phyloP scores from a whole-genome alignment of 306 rosid species.

The Malus orientalis region DNA sequence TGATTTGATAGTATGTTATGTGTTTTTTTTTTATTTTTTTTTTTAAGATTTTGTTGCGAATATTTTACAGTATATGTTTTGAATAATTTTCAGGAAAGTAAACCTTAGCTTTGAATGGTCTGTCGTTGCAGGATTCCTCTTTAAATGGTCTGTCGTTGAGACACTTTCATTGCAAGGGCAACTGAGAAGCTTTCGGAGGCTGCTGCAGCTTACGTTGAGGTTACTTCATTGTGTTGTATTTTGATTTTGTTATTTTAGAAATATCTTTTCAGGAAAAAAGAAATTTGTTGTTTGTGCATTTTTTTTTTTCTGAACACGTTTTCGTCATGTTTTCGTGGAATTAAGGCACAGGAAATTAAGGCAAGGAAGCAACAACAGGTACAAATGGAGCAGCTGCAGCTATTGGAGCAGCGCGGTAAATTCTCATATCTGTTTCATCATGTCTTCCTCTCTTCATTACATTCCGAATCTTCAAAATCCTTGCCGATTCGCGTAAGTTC shows the following conservation, averaged over 20 bases:
- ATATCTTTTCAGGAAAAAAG: background rate
- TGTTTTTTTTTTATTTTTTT: background rate
- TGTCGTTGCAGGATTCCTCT: slow-evolving; percentile 63
- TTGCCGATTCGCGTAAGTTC: too few relatives aligned
- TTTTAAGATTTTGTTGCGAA: background rate
- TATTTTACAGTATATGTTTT: background rate
- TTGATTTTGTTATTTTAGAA: background rate
- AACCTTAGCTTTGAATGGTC: slow-evolving; percentile 12
- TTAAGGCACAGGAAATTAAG: slow-evolving; percentile 65
- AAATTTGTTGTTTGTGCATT: background rate
- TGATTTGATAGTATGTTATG: background rate
- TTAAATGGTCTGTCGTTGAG: slow-evolving; percentile 97
- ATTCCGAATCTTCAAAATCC: too few relatives aligned
- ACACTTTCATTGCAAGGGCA: slow-evolving; percentile 79
- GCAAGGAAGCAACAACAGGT: slow-evolving; percentile 69
- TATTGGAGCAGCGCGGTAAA: slow-evolving; percentile 49
- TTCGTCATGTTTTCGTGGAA: background rate
- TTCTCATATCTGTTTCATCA: too few relatives aligned
- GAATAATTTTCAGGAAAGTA: background rate
- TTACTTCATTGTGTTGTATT: slow-evolving; percentile 2
- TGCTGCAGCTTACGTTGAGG: slow-evolving; percentile 87
- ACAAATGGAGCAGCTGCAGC: slow-evolving; percentile 75
- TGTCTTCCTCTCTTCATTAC: too few relatives aligned
- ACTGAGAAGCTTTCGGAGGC: slow-evolving; percentile 88
- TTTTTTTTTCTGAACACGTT: background rate